These are phyloP conservation scores for Onygena corvina DNA, from an alignment of 2,329 filamentous ascomycete genomes.

Conservation along the genomic window DNA sequence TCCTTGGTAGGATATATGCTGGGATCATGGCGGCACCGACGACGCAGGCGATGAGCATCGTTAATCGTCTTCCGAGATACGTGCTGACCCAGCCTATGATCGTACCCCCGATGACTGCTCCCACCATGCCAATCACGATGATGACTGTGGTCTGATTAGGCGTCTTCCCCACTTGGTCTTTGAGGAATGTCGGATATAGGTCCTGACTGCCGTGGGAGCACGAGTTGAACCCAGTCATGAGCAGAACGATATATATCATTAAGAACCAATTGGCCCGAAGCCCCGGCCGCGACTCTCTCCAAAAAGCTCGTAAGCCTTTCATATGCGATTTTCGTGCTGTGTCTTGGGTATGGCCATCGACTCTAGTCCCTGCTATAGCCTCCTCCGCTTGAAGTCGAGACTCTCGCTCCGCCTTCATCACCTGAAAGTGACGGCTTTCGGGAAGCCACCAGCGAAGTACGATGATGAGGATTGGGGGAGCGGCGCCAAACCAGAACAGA, in stretches of 20 bases:
- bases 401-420: conserved; percentile 24
- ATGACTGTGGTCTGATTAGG: conserved; percentile 53
- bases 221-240: conserved; percentile 77
- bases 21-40: conserved; percentile 67
- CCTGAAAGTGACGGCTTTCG: conserved; percentile 61
- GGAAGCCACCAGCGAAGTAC: conserved; percentile 63
- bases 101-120: conserved; percentile 57
- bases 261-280: conserved; percentile 29
- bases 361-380: background rate
- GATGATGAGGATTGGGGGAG: conserved; percentile 70
- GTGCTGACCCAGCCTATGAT: conserved; percentile 56
- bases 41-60: conserved; percentile 52
- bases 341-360: background rate
- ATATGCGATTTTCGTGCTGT: conserved; percentile 18
- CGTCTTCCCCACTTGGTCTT: conserved; percentile 47
- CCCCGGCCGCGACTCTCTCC: conserved; percentile 7
- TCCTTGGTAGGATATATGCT: conserved; percentile 60
- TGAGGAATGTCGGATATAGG: conserved; percentile 49
- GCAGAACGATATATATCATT: conserved; percentile 65
- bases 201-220: conserved; percentile 54
- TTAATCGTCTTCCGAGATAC: conserved; percentile 56
- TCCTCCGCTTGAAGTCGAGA: background rate
- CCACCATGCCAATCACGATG: conserved; percentile 60
- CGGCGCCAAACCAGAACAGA: conserved; percentile 78
- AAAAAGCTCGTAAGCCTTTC: conserved; percentile 8